A percentile compares a stretch with the other conserved stretches of the same genome.
Conservation (phyloP, 116 monocot species). For the Papilionanthe hybrid region DNA sequence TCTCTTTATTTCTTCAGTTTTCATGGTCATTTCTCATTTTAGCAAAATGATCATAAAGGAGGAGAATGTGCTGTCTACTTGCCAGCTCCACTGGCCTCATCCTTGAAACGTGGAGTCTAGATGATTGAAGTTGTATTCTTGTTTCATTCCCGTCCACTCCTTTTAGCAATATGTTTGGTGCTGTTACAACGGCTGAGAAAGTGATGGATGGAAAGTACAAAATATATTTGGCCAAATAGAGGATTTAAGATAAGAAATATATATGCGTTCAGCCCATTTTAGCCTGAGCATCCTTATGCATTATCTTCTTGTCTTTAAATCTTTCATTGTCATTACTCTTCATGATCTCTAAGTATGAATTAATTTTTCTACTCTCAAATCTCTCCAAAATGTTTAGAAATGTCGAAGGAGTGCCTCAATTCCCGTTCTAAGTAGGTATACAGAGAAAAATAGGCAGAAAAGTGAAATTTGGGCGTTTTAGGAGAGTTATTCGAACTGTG, state of each 20-base stretch:
- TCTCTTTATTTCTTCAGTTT: not conserved
- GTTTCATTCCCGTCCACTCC: not conserved
- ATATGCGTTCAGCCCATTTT: too few species aligned
- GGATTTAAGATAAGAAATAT: not conserved
- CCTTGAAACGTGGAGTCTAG: not conserved
- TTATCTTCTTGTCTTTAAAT: too few species aligned
- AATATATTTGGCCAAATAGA: not conserved
- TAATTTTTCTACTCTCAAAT: too few species aligned
- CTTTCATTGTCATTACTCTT: too few species aligned
- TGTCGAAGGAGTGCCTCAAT: too few species aligned
- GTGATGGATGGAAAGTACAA: not conserved
- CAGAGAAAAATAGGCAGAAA: too few species aligned
- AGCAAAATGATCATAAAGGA: not conserved
- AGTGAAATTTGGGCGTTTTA: too few species aligned
- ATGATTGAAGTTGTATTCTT: not conserved
- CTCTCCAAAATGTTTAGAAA: too few species aligned
- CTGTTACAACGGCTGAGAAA: not conserved
- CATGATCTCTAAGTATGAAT: too few species aligned
- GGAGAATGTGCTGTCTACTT: not conserved
- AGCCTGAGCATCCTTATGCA: too few species aligned
- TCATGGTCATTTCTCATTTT: not conserved
- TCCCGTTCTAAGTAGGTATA: too few species aligned
- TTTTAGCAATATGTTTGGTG: not conserved
- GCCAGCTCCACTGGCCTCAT: not conserved
- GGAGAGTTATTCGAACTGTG: too few species aligned